A percentile compares a stretch with the other conserved stretches of the same genome.
phyloP scores from a whole-genome alignment of 2,329 filamentous ascomycete genomes.

The Falciphora oryzae region DNA sequence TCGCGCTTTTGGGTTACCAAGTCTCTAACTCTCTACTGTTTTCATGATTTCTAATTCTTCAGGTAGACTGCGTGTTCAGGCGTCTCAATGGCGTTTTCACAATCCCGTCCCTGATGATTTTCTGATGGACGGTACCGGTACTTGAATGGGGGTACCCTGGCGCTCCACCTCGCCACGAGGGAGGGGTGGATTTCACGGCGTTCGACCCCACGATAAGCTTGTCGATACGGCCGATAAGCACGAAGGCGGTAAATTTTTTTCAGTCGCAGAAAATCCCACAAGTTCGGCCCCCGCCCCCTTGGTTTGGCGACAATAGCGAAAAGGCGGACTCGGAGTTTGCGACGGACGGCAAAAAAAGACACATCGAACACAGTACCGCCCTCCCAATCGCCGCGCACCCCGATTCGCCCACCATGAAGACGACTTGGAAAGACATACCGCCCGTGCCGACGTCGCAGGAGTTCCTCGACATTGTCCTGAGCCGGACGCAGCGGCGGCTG shows the following conservation, averaged over 20 bases:
- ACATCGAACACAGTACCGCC: background rate
- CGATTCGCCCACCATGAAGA: slow-evolving; percentile 16
- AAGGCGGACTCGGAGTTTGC: slow-evolving; percentile 5
- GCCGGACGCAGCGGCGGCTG: slow-evolving; percentile 83
- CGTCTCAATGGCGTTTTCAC: background rate
- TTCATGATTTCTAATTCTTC: background rate
- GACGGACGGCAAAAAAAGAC: slow-evolving; percentile 4
- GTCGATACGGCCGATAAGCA: background rate
- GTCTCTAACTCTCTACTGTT: no score
- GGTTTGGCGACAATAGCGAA: background rate
- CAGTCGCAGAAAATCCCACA: slow-evolving; percentile 1
- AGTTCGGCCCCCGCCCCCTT: slow-evolving; percentile 1
- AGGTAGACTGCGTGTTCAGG: no score
- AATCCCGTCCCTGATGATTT: background rate
- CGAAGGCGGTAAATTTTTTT: slow-evolving; percentile 7
- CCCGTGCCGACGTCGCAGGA: slow-evolving; percentile 90
- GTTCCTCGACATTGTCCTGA: slow-evolving; percentile 96
- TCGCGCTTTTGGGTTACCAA: background rate
- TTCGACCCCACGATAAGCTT: background rate
- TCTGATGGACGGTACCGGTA: background rate
- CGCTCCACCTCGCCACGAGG: background rate
- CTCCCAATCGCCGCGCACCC: background rate
- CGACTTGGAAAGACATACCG: slow-evolving; percentile 64
- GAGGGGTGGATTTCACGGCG: background rate
- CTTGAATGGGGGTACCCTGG: background rate